These are phyloP conservation scores for Pyrus communis DNA, from an alignment of 306 rosid genomes.

Conservation along the genomic window DNA sequence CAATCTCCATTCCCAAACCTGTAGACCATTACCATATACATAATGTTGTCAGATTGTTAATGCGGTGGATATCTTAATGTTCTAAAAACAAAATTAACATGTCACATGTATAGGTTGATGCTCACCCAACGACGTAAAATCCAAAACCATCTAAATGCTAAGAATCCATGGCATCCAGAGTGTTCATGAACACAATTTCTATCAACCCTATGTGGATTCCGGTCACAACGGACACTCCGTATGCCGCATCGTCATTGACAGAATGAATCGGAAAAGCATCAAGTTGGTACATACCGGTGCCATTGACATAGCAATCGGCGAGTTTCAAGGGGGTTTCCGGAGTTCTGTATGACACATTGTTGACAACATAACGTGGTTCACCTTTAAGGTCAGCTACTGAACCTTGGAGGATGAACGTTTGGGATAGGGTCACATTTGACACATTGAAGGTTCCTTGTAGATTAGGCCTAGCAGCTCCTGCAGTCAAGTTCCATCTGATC, in stretches of 20 bases:
- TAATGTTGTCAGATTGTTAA: background rate
- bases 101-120: background rate
- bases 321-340: constrained; percentile 64
- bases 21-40: background rate
- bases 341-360: constrained; percentile 67
- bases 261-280: constrained; percentile 45
- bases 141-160: constrained; percentile 88
- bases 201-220: constrained; percentile 58
- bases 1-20: constrained; percentile 42
- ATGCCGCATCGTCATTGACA: constrained; percentile 29
- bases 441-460: constrained; percentile 84
- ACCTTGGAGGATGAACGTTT: constrained; percentile 51
- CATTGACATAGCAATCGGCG: constrained; percentile 54
- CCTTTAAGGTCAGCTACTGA: constrained; percentile 21
- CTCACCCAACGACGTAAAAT: constrained; percentile 66
- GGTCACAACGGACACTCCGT: constrained; percentile 55
- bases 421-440: constrained; percentile 53
- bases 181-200: constrained; percentile 61
- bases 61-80: background rate
- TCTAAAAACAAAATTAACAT: background rate
- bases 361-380: constrained; percentile 34
- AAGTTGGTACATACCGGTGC: constrained; percentile 52
- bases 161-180: constrained; percentile 38
- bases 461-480: constrained; percentile 86
- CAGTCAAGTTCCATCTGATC: constrained; percentile 70